Conservation (phyloP, 331 rosid species). For the Malus hybrid region DNA sequence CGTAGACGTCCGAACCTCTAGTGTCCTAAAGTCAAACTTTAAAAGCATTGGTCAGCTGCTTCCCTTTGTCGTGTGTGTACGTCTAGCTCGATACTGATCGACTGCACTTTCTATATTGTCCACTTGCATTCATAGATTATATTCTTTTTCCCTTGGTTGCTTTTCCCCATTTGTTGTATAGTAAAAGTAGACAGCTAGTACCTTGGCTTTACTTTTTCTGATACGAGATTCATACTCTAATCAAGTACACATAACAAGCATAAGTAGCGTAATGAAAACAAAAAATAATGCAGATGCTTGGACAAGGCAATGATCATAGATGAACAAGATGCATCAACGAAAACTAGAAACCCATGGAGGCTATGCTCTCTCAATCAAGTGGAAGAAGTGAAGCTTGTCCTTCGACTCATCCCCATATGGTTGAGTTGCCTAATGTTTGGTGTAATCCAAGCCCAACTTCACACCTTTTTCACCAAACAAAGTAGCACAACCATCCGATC, state of each 20-base stretch:
- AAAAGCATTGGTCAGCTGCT: too few relatives aligned
- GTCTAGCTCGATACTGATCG: too few relatives aligned
- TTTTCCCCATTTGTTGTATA: background rate
- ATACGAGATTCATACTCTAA: too few relatives aligned
- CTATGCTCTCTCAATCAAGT: conserved; percentile 25
- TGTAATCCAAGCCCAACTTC: conserved; percentile 25
- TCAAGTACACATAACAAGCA: too few relatives aligned
- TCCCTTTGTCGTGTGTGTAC: too few relatives aligned
- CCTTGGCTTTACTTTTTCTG: background rate
- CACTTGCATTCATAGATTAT: background rate
- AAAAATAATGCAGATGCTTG: conserved; percentile 11
- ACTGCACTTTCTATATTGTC: background rate
- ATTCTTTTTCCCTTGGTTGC: background rate
- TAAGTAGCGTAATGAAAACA: background rate
- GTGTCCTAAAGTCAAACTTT: too few relatives aligned
- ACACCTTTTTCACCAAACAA: conserved; percentile 46
- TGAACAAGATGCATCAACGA: conserved; percentile 24
- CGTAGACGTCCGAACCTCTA: too few relatives aligned
- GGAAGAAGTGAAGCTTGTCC: conserved; percentile 51
- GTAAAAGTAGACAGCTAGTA: background rate
- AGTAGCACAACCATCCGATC: conserved; percentile 33
- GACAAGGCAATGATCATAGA: conserved; percentile 35
- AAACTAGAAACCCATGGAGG: conserved; percentile 44
- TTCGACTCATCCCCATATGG: conserved; percentile 58
- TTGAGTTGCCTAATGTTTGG: conserved; percentile 35